Conservation (phyloP, 2,329 filamentous ascomycete species). For the Talaromyces atroroseus region DNA sequence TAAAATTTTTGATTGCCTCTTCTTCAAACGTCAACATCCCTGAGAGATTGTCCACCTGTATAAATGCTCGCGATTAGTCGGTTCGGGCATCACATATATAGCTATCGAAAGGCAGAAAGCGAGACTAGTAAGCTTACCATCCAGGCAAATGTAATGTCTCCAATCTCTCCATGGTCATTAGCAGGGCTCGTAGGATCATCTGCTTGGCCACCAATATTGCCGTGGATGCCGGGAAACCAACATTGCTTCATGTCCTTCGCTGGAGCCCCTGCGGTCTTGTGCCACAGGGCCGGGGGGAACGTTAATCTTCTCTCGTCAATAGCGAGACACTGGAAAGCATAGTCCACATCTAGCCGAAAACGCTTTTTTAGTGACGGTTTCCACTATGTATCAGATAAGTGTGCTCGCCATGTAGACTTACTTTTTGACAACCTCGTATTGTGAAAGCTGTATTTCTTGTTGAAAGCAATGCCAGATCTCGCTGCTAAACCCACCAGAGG, state of each 20-base stretch:
- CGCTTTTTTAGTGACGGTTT: not conserved
- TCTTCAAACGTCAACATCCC: not conserved
- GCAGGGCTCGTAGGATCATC: constrained; percentile 35
- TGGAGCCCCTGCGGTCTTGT: constrained; percentile 22
- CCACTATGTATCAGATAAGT: no score
- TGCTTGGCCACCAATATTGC: constrained; percentile 46
- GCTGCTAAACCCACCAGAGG: not conserved
- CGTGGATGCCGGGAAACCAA: constrained; percentile 46
- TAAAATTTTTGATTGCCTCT: not conserved
- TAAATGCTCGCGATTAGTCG: not conserved
- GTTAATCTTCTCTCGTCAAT: constrained; percentile 27
- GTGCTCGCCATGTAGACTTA: not conserved
- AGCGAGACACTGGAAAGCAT: constrained; percentile 31
- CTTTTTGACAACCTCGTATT: constrained; percentile 26
- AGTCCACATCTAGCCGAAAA: constrained; percentile 19
- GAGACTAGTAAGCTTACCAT: constrained; percentile 35
- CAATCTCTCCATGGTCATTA: constrained; percentile 27
- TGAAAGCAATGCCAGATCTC: constrained; percentile 23
- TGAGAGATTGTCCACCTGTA: constrained; percentile 3
- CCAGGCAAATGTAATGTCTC: constrained; percentile 47
- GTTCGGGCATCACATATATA: no score
- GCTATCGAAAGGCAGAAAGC: not conserved
- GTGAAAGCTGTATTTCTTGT: constrained; percentile 28
- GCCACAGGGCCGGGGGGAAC: constrained; percentile 28
- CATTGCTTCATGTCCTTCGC: constrained; percentile 37